Percentiles rank a stretch among this genome's conserved stretches.
Evolutionary conservation across 306 rosid genomes (phyloP).

Genomic region (Carpinus fangiana): DNA sequence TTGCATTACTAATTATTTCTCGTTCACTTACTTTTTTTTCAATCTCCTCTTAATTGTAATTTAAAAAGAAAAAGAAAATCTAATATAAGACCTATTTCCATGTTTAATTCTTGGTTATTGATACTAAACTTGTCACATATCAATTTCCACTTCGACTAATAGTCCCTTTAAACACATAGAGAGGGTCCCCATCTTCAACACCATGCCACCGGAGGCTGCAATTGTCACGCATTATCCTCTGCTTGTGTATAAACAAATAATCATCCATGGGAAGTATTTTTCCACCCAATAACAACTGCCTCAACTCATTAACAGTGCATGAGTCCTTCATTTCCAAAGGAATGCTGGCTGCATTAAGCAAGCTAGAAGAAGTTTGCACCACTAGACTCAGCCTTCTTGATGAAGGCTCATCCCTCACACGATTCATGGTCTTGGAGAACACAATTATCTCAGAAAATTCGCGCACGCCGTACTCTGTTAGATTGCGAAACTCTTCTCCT

Average conservation of each 20-base stretch:
- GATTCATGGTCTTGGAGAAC: conserved; percentile 45
- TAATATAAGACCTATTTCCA: not conserved
- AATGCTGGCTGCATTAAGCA: conserved; percentile 69
- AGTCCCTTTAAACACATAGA: conserved; percentile 77
- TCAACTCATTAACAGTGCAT: conserved; percentile 59
- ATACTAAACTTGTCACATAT: not conserved
- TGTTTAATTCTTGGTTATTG: not conserved
- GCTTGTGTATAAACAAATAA: conserved; percentile 82
- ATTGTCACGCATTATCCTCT: conserved; percentile 80
- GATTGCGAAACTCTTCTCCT: conserved; percentile 54
- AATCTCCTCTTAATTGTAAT: not conserved
- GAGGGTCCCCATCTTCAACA: conserved; percentile 74
- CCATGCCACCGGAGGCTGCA: conserved; percentile 88
- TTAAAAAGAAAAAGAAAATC: not conserved
- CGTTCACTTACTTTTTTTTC: not conserved
- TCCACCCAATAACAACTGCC: conserved; percentile 54
- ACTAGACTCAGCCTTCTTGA: conserved; percentile 49
- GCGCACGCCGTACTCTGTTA: conserved; percentile 61
- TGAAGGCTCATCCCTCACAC: conserved; percentile 50
- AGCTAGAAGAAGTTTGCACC: conserved; percentile 77
- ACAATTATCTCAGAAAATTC: conserved; percentile 66
- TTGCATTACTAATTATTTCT: conserved; percentile 14
- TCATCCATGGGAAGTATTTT: conserved; percentile 64
- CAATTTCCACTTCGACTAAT: conserved; percentile 39
- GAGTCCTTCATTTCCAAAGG: conserved; percentile 71